Base-by-base conservation (phyloP, 2,329 filamentous ascomycete genomes). In the Daldinia sp. region DNA sequence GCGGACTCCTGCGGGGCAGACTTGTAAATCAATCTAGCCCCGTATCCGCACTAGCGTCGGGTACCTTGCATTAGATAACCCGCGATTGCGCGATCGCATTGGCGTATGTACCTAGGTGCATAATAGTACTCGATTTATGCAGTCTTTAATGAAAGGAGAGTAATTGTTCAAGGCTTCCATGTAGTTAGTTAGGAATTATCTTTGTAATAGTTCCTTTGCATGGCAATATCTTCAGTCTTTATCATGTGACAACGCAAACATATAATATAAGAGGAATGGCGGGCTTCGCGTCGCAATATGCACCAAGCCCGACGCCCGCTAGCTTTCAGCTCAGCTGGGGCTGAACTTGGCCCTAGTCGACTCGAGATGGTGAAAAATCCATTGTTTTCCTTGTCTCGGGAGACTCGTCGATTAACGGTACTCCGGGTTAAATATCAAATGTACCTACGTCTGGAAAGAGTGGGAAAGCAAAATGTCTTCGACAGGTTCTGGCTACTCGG, bases 401-500 rank as follows among this genome's bases (percentile, higher is more conserved):
- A 11, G 30, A 13, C 41, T 30, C 35, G 7, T 25, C 29, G 29
- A 32, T 32, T 32, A 32, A 32, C 6, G 29, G 29, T n/a, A n/a
- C n/a, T n/a, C n/a, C n/a, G n/a, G n/a, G n/a, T n/a, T n/a, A n/a
- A n/a, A n/a, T n/a, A n/a, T n/a, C n/a, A n/a, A n/a, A n/a, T n/a
- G n/a, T n/a, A n/a, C n/a, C n/a, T n/a, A n/a, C n/a, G n/a, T n/a
- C n/a, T n/a, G n/a, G n/a, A n/a, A n/a, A n/a, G n/a, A n/a, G n/a
- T n/a, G n/a, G n/a, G n/a, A n/a, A n/a, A n/a, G n/a, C 10, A 41
- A 43, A 30, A 66, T 66, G 63, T 45, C 63, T 48, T 63, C 63
- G 13, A 29, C 50, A 21, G 43, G 60, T 35, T 52, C 64, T 10
- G 56, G 58, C 52, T 53, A 61, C 29, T 77, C 75, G 5, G 74